Percentiles rank a stretch among this genome's conserved stretches.
Conservation (phyloP, 1,139 yeast genomes). For the Scheffersomyces stambukii region DNA sequence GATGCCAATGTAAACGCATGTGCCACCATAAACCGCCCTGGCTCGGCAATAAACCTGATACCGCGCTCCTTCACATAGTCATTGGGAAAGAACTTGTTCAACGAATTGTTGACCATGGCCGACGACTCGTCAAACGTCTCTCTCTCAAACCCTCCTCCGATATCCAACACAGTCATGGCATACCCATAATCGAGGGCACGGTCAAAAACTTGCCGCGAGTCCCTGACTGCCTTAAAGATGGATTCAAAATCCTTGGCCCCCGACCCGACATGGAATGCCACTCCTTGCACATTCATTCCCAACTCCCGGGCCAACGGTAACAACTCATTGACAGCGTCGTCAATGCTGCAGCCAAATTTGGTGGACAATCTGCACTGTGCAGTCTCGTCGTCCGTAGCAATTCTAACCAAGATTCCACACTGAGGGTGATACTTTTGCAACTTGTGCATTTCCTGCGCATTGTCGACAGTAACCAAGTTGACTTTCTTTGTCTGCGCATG, state of each 20-base stretch:
- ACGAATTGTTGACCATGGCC: slow-evolving; percentile 49
- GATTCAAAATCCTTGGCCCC: slow-evolving; percentile 80
- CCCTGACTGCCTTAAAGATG: slow-evolving; percentile 66
- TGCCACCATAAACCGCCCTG: slow-evolving; percentile 89
- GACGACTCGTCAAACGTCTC: slow-evolving; percentile 65
- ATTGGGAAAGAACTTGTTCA: slow-evolving; percentile 56
- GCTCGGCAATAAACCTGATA: slow-evolving; percentile 78
- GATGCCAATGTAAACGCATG: slow-evolving; percentile 82
- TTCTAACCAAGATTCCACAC: slow-evolving; percentile 69
- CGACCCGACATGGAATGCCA: slow-evolving; percentile 94
- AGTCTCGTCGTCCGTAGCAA: slow-evolving; percentile 84
- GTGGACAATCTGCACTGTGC: slow-evolving; percentile 86
- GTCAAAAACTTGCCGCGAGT: slow-evolving; percentile 70
- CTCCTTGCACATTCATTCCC: slow-evolving; percentile 68
- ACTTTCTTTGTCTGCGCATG: slow-evolving; percentile 58
- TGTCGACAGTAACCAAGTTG: slow-evolving; percentile 83
- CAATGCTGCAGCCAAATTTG: slow-evolving; percentile 80
- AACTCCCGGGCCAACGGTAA: slow-evolving; percentile 61
- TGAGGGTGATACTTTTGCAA: slow-evolving; percentile 63
- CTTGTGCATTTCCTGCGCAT: slow-evolving; percentile 78
- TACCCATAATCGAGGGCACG: slow-evolving; percentile 47
- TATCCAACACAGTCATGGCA: slow-evolving; percentile 59
- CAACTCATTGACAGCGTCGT: slow-evolving; percentile 48
- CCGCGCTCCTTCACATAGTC: slow-evolving; percentile 23
- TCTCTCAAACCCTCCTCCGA: slow-evolving; percentile 90